Evolutionary conservation across 768 basidiomycete species (phyloP), one percentile per base, ranked within the genome.

Genomic region (Dioszegia crocea): DNA sequence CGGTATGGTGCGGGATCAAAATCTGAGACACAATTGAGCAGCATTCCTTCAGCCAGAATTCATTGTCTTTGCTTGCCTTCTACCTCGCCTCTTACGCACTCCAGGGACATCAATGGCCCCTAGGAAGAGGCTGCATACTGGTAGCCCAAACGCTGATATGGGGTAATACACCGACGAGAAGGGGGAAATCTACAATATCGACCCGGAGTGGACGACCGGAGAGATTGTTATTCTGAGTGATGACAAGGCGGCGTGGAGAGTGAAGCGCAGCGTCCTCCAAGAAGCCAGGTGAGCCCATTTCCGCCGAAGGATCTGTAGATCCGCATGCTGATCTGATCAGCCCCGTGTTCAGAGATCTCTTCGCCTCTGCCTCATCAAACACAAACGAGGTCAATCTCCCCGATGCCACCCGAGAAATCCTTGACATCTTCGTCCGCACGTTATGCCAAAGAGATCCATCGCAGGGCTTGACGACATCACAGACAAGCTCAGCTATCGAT

Each of bases 1-100:
- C n/a, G n/a, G n/a, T n/a, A n/a, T n/a, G n/a, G n/a, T n/a, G 19
- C 45, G 45, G 45, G 45, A 46, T 8, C 45, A 46, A 46, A 46
- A 24, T 43, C 11, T 43, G 41, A 21, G 9, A 12, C 41, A 43
- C 41, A 6, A 17, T 38, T 38, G 36, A 9, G 36, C 10, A 9
- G 17, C 36, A 9, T 38, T 17, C n/a, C n/a, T n/a, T n/a, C n/a
- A n/a, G n/a, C n/a, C n/a, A n/a, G n/a, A n/a, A n/a, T 38, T 9
- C 9, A 38, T 38, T 38, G 36, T 38, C 36, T 38, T 38, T 38
- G n/a, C n/a, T n/a, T n/a, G n/a, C n/a, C n/a, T n/a, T n/a, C n/a
- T n/a, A n/a, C n/a, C n/a, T n/a, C n/a, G n/a, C n/a, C n/a, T n/a
- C n/a, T n/a, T n/a, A n/a, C n/a, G n/a, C n/a, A n/a, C n/a, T n/a